Evolutionary conservation across 208 protist genomes (phyloP).

Genomic region (Wallacemonas sp.): DNA sequence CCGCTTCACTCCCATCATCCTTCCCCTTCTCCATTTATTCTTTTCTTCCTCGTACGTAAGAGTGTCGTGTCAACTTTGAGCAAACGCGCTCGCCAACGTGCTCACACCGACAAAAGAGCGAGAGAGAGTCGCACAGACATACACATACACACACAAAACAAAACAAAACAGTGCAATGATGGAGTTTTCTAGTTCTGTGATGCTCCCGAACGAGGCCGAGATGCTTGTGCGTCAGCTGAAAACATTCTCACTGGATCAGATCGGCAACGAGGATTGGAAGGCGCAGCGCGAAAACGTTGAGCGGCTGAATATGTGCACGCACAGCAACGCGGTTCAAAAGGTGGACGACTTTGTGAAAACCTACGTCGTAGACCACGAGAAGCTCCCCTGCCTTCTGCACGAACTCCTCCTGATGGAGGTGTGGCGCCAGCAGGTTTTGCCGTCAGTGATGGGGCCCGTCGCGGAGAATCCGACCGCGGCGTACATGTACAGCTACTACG

Average conservation of each 20-base stretch:
- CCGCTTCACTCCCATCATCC: too few species aligned
- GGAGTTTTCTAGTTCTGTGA: conserved; percentile 63
- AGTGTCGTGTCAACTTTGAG: too few species aligned
- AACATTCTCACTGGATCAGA: conserved; percentile 53
- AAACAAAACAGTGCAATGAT: too few species aligned
- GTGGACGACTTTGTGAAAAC: conserved; percentile 86
- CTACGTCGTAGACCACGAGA: conserved; percentile 80
- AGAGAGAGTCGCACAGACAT: too few species aligned
- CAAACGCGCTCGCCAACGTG: too few species aligned
- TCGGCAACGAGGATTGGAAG: conserved; percentile 82
- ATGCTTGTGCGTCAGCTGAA: conserved; percentile 68
- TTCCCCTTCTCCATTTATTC: too few species aligned
- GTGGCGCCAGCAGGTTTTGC: conserved; percentile 84
- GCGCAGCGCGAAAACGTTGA: conserved; percentile 75
- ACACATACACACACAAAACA: too few species aligned
- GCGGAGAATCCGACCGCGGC: conserved; percentile 62
- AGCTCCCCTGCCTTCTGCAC: conserved; percentile 73
- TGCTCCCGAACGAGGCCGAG: conserved; percentile 70
- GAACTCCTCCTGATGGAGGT: conserved; percentile 87
- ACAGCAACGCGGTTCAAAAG: conserved; percentile 86
- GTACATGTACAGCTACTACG: conserved; percentile 88
- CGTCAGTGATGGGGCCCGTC: conserved; percentile 36
- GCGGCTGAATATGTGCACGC: conserved; percentile 89
- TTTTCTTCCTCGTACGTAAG: too few species aligned
- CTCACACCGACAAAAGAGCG: too few species aligned